Evolutionary conservation across 331 rosid genomes (phyloP).

Genomic region (Malus hybrid): DNA sequence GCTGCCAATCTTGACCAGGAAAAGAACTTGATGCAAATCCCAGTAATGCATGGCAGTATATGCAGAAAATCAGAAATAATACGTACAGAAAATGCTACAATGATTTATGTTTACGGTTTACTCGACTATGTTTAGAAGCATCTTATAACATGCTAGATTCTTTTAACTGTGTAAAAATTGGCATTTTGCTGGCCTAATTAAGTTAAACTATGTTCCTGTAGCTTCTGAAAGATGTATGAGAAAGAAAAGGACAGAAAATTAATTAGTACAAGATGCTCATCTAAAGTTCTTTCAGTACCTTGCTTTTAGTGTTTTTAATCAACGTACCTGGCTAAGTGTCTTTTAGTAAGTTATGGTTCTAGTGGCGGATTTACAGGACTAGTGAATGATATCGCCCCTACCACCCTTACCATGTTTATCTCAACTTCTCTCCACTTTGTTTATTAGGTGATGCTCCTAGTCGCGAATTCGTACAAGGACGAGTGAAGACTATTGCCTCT

Average conservation of each 20-base stretch:
- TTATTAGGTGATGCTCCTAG: background rate
- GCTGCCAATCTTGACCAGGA: conserved; percentile 5
- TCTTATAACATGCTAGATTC: background rate
- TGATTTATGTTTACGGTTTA: background rate
- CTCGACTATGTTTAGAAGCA: too few species aligned
- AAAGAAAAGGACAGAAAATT: background rate
- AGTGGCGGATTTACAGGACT: too few species aligned
- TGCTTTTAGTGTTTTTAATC: too few species aligned
- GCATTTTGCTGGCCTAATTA: background rate
- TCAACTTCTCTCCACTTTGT: background rate
- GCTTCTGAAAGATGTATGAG: background rate
- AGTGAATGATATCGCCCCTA: too few species aligned
- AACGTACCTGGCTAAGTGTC: too few species aligned
- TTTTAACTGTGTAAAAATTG: background rate
- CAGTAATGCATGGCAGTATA: background rate
- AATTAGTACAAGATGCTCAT: background rate
- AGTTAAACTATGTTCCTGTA: background rate
- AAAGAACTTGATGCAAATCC: background rate
- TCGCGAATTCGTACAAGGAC: too few species aligned
- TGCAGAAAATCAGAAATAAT: background rate
- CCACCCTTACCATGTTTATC: background rate
- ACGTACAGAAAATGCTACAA: background rate
- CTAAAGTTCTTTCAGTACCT: background rate
- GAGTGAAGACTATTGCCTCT: too few species aligned
- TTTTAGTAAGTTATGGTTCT: too few species aligned